Conservation (phyloP, 768 basidiomycete genomes). For the Xerocomus brunneocitrinus region DNA sequence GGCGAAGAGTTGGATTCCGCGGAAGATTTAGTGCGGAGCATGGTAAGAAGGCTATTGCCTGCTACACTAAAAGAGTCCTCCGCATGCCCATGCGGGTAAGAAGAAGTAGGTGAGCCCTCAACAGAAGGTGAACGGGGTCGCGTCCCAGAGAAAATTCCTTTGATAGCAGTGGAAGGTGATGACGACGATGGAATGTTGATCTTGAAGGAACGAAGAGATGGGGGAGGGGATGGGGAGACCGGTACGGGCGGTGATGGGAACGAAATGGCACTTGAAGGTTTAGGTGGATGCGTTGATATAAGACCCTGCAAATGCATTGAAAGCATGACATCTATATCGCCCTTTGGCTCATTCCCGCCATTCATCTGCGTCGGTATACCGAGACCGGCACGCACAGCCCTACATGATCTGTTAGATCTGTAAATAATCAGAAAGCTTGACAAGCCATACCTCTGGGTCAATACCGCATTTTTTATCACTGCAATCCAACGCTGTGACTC, state of each 20-base stretch:
- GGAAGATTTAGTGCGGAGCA: constrained; percentile 42
- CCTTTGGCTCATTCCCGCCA: constrained; percentile 57
- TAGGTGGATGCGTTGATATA: constrained; percentile 32
- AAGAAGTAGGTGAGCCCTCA: constrained; percentile 39
- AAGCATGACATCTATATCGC: constrained; percentile 81
- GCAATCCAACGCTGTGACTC: constrained; percentile 77
- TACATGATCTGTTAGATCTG: constrained; percentile 23
- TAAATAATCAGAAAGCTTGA: background rate
- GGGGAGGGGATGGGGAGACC: constrained; percentile 27
- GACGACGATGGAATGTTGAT: constrained; percentile 14
- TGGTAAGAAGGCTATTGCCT: constrained; percentile 51
- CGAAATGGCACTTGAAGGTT: constrained; percentile 7
- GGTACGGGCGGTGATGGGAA: constrained; percentile 16
- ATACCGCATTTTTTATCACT: constrained; percentile 65
- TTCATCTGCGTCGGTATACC: constrained; percentile 40
- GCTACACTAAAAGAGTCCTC: constrained; percentile 57
- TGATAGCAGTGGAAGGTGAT: constrained; percentile 15
- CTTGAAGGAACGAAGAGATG: constrained; percentile 25
- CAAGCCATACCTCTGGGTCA: constrained; percentile 56
- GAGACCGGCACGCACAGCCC: constrained; percentile 67
- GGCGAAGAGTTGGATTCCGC: constrained; percentile 22
- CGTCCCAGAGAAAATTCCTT: constrained; percentile 22
- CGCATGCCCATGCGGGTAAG: constrained; percentile 33
- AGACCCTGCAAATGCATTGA: constrained; percentile 69
- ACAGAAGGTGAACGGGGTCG: constrained; percentile 30